Evolutionary conservation across 163 green algal species (phyloP).

Genomic region (Volvox carteri): DNA sequence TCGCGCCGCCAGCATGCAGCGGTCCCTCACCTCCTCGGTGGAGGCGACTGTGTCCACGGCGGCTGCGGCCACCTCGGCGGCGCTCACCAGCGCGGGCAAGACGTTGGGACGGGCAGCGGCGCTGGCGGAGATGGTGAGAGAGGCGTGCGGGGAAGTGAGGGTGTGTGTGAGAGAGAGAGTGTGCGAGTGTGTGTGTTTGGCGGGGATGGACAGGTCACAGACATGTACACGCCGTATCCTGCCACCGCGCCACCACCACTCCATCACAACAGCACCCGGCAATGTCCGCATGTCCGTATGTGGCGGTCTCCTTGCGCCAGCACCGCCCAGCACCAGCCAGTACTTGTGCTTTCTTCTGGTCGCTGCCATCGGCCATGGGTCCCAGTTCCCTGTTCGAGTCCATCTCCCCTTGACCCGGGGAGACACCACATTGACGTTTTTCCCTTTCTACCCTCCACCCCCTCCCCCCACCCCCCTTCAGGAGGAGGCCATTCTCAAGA

Average conservation of each 20-base stretch:
- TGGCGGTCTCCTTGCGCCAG: too few relatives aligned
- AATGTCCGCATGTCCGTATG: too few relatives aligned
- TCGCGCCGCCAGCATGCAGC: conserved; percentile 22
- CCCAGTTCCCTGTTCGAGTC: too few relatives aligned
- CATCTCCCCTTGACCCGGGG: too few relatives aligned
- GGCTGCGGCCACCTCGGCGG: conserved; percentile 28
- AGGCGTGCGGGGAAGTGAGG: background rate
- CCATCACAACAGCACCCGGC: too few relatives aligned
- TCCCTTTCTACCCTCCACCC: background rate
- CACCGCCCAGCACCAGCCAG: too few relatives aligned
- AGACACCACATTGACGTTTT: too few relatives aligned
- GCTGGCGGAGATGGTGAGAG: conserved; percentile 39
- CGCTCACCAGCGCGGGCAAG: conserved; percentile 22
- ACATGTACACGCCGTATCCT: too few relatives aligned
- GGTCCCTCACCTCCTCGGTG: conserved; percentile 42
- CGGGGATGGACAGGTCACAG: background rate
- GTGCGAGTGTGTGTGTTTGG: background rate
- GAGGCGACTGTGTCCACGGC: conserved; percentile 8
- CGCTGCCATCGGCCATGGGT: too few relatives aligned
- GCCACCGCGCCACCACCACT: too few relatives aligned
- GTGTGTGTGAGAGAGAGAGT: background rate
- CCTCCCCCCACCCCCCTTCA: background rate
- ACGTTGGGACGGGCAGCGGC: conserved; percentile 52
- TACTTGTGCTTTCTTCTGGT: too few relatives aligned
- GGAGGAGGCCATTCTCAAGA: conserved; percentile 51